Conservation (phyloP, 169 alveolate species). For the Theileria equi region DNA sequence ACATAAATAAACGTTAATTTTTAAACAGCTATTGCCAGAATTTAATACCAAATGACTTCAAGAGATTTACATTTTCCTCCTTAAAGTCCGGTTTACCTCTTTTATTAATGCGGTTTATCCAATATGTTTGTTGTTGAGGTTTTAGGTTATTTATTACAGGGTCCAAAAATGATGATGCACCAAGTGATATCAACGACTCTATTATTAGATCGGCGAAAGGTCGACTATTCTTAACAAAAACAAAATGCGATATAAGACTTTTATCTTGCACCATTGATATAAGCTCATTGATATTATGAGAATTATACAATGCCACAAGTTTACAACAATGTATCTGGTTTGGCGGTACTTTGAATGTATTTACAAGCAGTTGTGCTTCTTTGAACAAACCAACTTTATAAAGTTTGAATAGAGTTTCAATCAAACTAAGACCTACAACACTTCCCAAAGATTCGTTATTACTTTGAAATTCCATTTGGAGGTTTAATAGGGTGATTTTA, state of each 20-base stretch:
- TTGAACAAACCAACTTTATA: constrained; percentile 34
- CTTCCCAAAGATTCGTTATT: background rate
- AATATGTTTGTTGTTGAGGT: constrained; percentile 41
- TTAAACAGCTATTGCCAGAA: too few relatives aligned
- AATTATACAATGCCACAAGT: constrained; percentile 35
- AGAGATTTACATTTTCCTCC: background rate
- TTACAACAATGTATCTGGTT: constrained; percentile 50
- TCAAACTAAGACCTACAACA: constrained; percentile 34
- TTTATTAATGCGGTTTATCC: constrained; percentile 35
- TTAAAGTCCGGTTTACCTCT: background rate
- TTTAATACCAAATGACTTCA: background rate
- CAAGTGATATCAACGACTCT: constrained; percentile 49
- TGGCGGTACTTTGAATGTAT: constrained; percentile 21
- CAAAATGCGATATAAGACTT: constrained; percentile 13
- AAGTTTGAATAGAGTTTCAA: constrained; percentile 31
- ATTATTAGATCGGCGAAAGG: constrained; percentile 33
- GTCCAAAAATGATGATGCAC: constrained; percentile 50
- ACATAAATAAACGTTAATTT: too few relatives aligned
- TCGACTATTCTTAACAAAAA: constrained; percentile 21
- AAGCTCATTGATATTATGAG: constrained; percentile 54
- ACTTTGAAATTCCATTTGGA: constrained; percentile 20
- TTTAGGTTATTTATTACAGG: constrained; percentile 19
- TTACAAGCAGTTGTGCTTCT: constrained; percentile 33
- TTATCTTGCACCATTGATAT: constrained; percentile 38
- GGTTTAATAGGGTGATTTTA: constrained; percentile 23